Conservation (phyloP, 805 yeast genomes). For the Debaryomyces tyrocola region DNA sequence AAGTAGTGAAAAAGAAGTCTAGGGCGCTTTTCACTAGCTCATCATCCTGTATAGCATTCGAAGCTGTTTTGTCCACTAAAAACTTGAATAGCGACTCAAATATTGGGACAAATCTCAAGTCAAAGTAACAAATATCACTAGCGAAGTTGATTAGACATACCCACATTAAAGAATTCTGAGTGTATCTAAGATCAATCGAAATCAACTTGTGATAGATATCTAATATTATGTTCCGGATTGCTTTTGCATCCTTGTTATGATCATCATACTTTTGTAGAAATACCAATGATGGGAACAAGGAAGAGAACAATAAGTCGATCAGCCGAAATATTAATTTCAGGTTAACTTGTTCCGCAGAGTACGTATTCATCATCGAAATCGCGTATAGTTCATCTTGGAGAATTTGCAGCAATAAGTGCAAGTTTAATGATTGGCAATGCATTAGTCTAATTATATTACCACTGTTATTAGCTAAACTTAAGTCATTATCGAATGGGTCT, state of each 20-base stretch:
- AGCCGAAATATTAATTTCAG: conserved; percentile 11
- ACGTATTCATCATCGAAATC: conserved; percentile 5
- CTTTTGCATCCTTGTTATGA: neutral
- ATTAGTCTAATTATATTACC: conserved; percentile 6
- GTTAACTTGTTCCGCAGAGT: conserved; percentile 5
- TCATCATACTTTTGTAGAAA: conserved; percentile 4
- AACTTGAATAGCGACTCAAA: conserved; percentile 20
- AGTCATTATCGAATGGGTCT: conserved; percentile 7
- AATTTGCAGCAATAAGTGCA: conserved; percentile 7
- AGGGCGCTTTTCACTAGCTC: conserved; percentile 25
- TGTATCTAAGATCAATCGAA: conserved; percentile 5
- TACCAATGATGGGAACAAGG: conserved; percentile 14
- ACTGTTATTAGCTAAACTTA: neutral
- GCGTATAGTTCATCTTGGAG: conserved; percentile 17
- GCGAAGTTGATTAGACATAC: conserved; percentile 27
- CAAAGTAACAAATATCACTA: conserved; percentile 30
- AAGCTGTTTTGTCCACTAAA: conserved; percentile 9
- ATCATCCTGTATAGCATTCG: conserved; percentile 8
- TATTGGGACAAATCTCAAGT: conserved; percentile 17
- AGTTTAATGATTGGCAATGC: conserved; percentile 6
- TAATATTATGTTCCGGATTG: conserved; percentile 4
- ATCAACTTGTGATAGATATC: conserved; percentile 9
- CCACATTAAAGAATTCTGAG: conserved; percentile 22
- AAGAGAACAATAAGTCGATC: conserved; percentile 16
- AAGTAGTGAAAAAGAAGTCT: conserved; percentile 20